Percentiles rank a stretch among this genome's conserved stretches.
Evolutionary conservation across 306 rosid genomes (phyloP).

Genomic region (Amphicarpaea edgeworthii): DNA sequence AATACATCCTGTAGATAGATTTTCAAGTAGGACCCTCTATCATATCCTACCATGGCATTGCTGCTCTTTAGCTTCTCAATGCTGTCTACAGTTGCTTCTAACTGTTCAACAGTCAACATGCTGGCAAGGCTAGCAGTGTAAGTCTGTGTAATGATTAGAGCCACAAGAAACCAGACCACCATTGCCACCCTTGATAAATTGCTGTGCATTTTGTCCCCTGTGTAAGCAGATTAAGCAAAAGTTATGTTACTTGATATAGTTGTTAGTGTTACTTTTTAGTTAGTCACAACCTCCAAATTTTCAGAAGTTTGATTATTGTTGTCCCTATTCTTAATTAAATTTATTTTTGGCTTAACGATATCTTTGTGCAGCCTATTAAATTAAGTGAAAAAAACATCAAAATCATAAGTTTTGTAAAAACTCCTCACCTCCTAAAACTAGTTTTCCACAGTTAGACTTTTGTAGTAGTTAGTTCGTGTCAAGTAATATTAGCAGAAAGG

Average conservation of each 20-base stretch:
- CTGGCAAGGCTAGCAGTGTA: constrained; percentile 66
- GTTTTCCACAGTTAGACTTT: background rate
- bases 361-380: no score
- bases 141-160: constrained; percentile 60
- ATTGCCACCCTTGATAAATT: constrained; percentile 59
- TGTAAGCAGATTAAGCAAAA: background rate
- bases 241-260: background rate
- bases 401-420: no score
- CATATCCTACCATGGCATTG: constrained; percentile 54
- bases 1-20: constrained; percentile 48
- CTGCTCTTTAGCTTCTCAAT: constrained; percentile 39
- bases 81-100: constrained; percentile 54
- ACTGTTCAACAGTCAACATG: constrained; percentile 58
- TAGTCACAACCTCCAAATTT: background rate
- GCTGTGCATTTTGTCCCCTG: constrained; percentile 58
- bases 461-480: background rate
- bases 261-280: background rate
- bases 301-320: background rate
- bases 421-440: no score
- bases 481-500: constrained; percentile 12
- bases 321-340: background rate
- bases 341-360: no score
- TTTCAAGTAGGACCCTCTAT: constrained; percentile 53
- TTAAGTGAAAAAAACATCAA: no score
- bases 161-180: constrained; percentile 68